A percentile compares a stretch with the other conserved stretches of the same genome.
Evolutionary conservation across 1,139 yeast genomes (phyloP).

Genomic region (Taphrina betulina): DNA sequence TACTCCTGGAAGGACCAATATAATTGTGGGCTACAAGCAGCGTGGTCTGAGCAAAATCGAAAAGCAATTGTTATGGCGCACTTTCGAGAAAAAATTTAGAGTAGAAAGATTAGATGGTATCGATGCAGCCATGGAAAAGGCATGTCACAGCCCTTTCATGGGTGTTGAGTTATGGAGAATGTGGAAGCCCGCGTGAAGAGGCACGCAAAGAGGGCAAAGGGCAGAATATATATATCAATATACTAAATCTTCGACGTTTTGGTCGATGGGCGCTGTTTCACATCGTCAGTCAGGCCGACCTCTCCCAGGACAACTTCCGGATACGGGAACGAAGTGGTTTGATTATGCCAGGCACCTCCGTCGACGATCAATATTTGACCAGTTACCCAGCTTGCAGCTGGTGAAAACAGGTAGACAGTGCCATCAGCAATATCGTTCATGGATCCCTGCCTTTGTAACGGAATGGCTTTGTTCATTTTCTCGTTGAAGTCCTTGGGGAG

Average conservation of each 20-base stretch:
- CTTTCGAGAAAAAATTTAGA: conserved; percentile 18
- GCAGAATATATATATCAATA: too few species aligned
- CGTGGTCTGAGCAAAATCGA: conserved; percentile 36
- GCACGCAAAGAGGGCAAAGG: neutral
- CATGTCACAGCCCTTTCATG: conserved; percentile 14
- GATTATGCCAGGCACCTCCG: conserved; percentile 56
- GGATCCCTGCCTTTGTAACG: conserved; percentile 73
- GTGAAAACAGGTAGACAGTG: conserved; percentile 47
- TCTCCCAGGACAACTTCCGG: conserved; percentile 23
- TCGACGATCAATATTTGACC: conserved; percentile 73
- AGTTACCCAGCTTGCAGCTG: conserved; percentile 53
- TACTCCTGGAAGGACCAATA: conserved; percentile 30
- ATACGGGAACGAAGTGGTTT: conserved; percentile 30
- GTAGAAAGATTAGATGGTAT: conserved; percentile 7
- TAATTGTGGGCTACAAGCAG: conserved; percentile 37
- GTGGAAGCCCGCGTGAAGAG: neutral
- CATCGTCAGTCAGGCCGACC: conserved; percentile 20
- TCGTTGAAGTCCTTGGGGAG: conserved; percentile 49
- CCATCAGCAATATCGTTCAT: conserved; percentile 84
- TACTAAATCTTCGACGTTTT: conserved; percentile 7
- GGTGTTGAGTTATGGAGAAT: conserved; percentile 27
- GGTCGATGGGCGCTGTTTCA: conserved; percentile 22
- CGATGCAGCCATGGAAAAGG: conserved; percentile 6
- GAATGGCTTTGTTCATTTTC: conserved; percentile 54
- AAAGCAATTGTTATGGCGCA: conserved; percentile 32